Percentiles rank a stretch among this genome's conserved stretches.
Conservation (phyloP, 352 stramenopile species). For the Globisporangium rhizosaccharum region DNA sequence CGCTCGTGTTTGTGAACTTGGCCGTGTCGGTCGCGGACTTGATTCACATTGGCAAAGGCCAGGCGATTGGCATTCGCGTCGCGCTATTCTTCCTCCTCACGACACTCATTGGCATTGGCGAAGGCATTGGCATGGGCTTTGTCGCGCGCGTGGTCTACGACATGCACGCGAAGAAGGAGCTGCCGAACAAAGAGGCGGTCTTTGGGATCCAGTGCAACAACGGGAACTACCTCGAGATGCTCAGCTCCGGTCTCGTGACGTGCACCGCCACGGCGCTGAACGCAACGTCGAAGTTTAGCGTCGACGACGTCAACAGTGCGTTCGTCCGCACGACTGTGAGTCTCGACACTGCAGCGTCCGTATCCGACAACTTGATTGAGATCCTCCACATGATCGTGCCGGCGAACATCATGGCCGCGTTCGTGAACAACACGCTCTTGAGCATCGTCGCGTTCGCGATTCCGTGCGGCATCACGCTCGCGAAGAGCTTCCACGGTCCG, state of each 20-base stretch:
- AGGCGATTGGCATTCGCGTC: slow-evolving; percentile 39
- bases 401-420: slow-evolving; percentile 66
- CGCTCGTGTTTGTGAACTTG: slow-evolving; percentile 77
- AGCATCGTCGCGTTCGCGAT: slow-evolving; percentile 71
- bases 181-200: slow-evolving; percentile 30
- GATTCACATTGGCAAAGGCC: slow-evolving; percentile 39
- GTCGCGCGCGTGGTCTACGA: slow-evolving; percentile 39
- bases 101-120: slow-evolving; percentile 35
- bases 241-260: slow-evolving; percentile 41
- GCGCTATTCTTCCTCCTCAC: slow-evolving; percentile 37
- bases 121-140: slow-evolving; percentile 57
- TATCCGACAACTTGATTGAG: slow-evolving; percentile 61
- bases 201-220: slow-evolving; percentile 78
- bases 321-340: slow-evolving; percentile 40
- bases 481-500: slow-evolving; percentile 64
- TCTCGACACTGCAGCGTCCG: slow-evolving; percentile 29
- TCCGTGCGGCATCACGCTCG: slow-evolving; percentile 52
- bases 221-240: slow-evolving; percentile 55
- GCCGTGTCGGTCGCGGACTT: slow-evolving; percentile 65
- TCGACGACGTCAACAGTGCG: slow-evolving; percentile 52
- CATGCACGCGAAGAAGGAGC: slow-evolving; percentile 19
- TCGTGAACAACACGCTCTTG: slow-evolving; percentile 59
- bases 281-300: slow-evolving; percentile 39
- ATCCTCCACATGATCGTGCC: slow-evolving; percentile 62
- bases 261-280: slow-evolving; percentile 37